Evolutionary conservation across 1,139 yeast genomes (phyloP).

Genomic region (Pichia sorboxylosa): DNA sequence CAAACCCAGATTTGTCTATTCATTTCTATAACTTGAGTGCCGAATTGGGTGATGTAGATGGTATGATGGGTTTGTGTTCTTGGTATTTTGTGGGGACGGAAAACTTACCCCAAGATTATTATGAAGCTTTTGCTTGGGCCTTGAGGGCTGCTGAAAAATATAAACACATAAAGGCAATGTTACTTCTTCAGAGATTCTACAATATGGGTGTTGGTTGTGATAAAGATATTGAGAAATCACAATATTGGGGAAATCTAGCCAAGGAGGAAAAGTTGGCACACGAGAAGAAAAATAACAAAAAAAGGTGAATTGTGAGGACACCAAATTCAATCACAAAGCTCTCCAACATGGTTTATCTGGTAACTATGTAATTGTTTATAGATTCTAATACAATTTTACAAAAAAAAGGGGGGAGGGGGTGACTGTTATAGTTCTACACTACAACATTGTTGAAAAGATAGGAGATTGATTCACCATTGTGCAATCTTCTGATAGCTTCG

Average conservation of each 20-base stretch:
- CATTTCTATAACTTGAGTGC: conserved; percentile 94
- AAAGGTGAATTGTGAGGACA: too few species aligned
- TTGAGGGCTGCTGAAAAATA: conserved; percentile 68
- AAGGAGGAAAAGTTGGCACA: conserved; percentile 1
- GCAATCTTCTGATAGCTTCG: conserved; percentile 71
- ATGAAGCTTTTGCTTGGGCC: conserved; percentile 94
- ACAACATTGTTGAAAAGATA: conserved; percentile 49
- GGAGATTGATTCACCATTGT: conserved; percentile 74
- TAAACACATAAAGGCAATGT: conserved; percentile 65
- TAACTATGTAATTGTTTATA: too few species aligned
- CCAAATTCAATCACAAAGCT: too few species aligned
- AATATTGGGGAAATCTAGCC: conserved; percentile 49
- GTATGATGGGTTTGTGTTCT: conserved; percentile 91
- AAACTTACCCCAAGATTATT: conserved; percentile 63
- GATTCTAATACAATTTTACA: too few species aligned
- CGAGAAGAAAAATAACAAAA: not conserved
- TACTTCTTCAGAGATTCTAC: conserved; percentile 72
- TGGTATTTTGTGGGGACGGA: conserved; percentile 93
- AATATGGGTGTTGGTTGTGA: conserved; percentile 85
- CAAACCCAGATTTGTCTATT: conserved; percentile 74
- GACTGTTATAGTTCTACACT: too few species aligned
- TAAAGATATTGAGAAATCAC: conserved; percentile 44
- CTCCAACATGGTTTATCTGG: too few species aligned
- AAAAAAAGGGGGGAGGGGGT: too few species aligned
- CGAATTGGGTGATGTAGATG: conserved; percentile 70